phyloP scores from a whole-genome alignment of 192 early-diverging fungal species.

The Rhizoclosmatium globosum region DNA sequence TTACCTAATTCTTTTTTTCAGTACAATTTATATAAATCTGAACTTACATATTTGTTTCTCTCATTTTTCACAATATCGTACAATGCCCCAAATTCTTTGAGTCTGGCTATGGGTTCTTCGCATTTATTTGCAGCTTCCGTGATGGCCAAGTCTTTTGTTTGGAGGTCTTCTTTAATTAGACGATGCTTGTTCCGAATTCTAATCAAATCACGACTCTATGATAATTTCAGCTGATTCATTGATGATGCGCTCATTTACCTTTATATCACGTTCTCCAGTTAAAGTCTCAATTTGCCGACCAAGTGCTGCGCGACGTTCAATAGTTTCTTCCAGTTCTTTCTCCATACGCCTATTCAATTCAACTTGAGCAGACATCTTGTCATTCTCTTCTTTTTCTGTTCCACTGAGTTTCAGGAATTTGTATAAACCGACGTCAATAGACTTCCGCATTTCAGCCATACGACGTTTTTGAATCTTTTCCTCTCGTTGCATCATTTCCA shows the following conservation, averaged over 20 bases:
- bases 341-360: conserved; percentile 58
- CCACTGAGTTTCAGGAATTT: conserved; percentile 61
- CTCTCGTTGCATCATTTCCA: conserved; percentile 53
- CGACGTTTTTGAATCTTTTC: conserved; percentile 47
- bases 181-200: conserved; percentile 53
- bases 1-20: conserved; percentile 40
- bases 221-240: neutral
- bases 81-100: conserved; percentile 63
- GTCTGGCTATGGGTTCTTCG: conserved; percentile 51
- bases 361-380: conserved; percentile 46
- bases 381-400: conserved; percentile 58
- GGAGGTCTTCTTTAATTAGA: conserved; percentile 57
- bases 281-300: conserved; percentile 49
- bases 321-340: conserved; percentile 56
- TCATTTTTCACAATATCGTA: conserved; percentile 73
- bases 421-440: conserved; percentile 59
- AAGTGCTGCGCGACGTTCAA: conserved; percentile 30
- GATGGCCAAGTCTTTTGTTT: conserved; percentile 59
- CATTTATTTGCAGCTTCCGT: conserved; percentile 61
- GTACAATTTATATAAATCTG: neutral
- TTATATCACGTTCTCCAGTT: conserved; percentile 59
- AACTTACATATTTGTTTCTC: conserved; percentile 67
- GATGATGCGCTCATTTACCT: conserved; percentile 38
- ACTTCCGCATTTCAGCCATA: conserved; percentile 49
- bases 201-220: conserved; percentile 62